Base-by-base conservation (phyloP, 2,329 filamentous ascomycete genomes). In the Pseudonectria buxi region DNA sequence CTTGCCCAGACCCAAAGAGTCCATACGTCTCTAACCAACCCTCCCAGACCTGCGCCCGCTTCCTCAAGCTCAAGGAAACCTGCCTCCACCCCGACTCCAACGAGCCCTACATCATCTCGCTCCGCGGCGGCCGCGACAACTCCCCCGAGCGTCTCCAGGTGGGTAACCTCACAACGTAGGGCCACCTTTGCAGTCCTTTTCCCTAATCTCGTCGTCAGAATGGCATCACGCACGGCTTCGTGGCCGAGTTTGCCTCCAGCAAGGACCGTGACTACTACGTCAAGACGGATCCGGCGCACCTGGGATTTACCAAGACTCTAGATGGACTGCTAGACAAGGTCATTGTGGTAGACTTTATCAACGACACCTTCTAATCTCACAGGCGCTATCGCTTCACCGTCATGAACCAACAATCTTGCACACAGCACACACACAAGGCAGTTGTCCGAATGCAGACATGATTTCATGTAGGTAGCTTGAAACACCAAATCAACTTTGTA, bases 211-310 rank as follows among this genome's bases (percentile, higher is more conserved):
- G 26, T 13, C 14, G 14, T 9, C 40, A 78, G 80, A 67, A 71
- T 32, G 81, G 73, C 1, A 74, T 81, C 33, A 79, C 79, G 1
- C 83, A 88, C 53, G 78, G 68, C 0, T 87, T 87, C 43, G 71
- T 88, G 2, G 69, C 72, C 14, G 74, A 84, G 47, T 87, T 88
- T 39, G 68, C 71, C 9, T 79, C 57, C 14, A 64, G 65, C 13
- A 71, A 75, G 43, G 82, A 88, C 51, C 65, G 81, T 30, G 70
- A 78, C 41, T 86, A 85, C 49, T 88, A 87, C 53, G 58, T 83
- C 6, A 58, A 72, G 33, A 61, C 76, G 22, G 83, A 88, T 47
- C 78, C 79, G 2, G 71, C 61, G 7, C 83, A 87, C 53, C 59
- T 67, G 25, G 72, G 57, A 0, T 86, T 85, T 45, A 63, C 75